A percentile compares a stretch with the other conserved stretches of the same genome.
Evolutionary conservation across 192 early-diverging fungal genomes (phyloP).

Genomic region (Phlyctochytrium bullatum): DNA sequence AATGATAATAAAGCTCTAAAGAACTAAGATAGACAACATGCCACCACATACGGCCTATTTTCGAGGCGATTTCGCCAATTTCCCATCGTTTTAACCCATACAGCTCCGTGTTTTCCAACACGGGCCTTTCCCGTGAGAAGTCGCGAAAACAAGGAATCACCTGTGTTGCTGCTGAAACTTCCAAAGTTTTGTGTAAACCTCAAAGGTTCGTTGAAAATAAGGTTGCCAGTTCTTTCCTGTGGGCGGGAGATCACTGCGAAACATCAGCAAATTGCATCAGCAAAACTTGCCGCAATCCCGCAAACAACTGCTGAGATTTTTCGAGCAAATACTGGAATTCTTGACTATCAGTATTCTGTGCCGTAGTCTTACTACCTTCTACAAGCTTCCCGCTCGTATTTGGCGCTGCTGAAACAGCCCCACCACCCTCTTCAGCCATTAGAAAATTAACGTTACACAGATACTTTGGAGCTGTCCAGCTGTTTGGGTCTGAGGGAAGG

Average conservation of each 20-base stretch:
- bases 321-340: constrained; percentile 95
- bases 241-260: constrained; percentile 74
- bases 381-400: neutral
- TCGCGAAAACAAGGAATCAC: constrained; percentile 31
- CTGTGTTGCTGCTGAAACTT: constrained; percentile 91
- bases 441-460: too few relatives aligned
- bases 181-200: constrained; percentile 97
- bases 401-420: too few relatives aligned
- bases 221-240: constrained; percentile 83
- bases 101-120: constrained; percentile 83
- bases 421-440: too few relatives aligned
- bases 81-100: constrained; percentile 97
- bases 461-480: too few relatives aligned
- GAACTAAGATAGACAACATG: constrained; percentile 23
- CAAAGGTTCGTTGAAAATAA: constrained; percentile 97
- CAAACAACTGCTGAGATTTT: constrained; percentile 95
- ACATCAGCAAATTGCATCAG: neutral
- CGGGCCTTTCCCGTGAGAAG: constrained; percentile 36
- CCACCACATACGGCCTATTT: constrained; percentile 87
- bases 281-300: constrained; percentile 71
- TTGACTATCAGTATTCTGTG: neutral
- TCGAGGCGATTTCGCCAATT: constrained; percentile 97
- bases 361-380: neutral
- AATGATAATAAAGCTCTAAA: constrained; percentile 52
- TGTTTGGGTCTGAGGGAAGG: too few relatives aligned